Percentiles rank a stretch among this genome's conserved stretches.
phyloP scores from a whole-genome alignment of 2,329 filamentous ascomycete genomes.

The Aspergillus luchuensis region DNA sequence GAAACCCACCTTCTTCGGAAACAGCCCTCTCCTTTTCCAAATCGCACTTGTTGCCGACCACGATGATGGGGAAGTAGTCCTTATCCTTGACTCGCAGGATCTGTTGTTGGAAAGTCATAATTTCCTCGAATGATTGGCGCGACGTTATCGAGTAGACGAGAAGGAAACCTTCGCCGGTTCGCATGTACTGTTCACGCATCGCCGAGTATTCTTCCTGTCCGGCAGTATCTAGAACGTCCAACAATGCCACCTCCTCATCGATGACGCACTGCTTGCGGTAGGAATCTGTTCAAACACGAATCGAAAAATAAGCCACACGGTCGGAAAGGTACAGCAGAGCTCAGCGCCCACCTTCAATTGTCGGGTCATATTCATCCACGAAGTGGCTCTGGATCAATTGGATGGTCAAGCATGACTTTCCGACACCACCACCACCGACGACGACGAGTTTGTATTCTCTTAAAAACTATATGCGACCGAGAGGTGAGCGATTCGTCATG shows the following conservation, averaged over 20 bases:
- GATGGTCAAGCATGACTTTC: conserved; percentile 98
- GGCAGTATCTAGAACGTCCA: conserved; percentile 97
- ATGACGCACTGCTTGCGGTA: conserved; percentile 99
- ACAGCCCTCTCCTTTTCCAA: conserved; percentile 90
- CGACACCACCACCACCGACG: conserved; percentile 95
- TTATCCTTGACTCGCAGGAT: conserved; percentile 98
- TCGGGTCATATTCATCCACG: conserved; percentile 98
- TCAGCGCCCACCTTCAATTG: conserved; percentile 76
- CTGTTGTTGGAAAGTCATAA: conserved; percentile 97
- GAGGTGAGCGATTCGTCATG: conserved; percentile 25
- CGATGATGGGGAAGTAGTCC: conserved; percentile 99
- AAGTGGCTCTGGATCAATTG: conserved; percentile 96
- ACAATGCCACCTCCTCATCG: conserved; percentile 94
- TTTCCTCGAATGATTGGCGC: conserved; percentile 96
- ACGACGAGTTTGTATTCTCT: conserved; percentile 96
- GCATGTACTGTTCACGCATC: conserved; percentile 99
- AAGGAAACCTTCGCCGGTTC: conserved; percentile 95
- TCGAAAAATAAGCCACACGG: conserved; percentile 18
- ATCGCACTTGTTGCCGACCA: conserved; percentile 99
- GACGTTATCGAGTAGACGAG: conserved; percentile 98
- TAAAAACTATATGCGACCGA: conserved; percentile 62
- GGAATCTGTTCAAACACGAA: conserved; percentile 65
- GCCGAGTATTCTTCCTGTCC: conserved; percentile 99
- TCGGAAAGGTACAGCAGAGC: conserved; percentile 18
- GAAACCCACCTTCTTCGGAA: conserved; percentile 76